Evolutionary conservation across 2,329 filamentous ascomycete genomes (phyloP).

Genomic region (Verticillium albo-atrum): DNA sequence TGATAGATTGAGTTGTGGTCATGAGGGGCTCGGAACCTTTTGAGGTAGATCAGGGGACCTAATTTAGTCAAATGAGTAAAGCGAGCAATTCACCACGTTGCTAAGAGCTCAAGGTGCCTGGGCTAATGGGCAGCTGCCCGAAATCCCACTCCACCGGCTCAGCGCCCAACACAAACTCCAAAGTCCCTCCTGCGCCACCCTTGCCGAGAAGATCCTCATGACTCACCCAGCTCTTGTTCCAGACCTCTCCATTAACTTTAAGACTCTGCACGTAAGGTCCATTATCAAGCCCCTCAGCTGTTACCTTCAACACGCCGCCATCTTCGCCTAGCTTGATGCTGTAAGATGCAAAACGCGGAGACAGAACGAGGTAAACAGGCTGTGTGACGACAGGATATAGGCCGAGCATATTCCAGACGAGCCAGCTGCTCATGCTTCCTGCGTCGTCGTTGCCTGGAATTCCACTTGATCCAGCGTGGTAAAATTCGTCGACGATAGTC

Average conservation of each 20-base stretch:
- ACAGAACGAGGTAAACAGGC: constrained; percentile 48
- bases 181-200: constrained; percentile 32
- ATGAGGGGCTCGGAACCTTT: too few species aligned
- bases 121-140: not conserved
- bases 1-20: too few species aligned
- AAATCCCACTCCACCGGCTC: not conserved
- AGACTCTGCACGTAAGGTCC: constrained; percentile 49
- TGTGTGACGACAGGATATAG: constrained; percentile 54
- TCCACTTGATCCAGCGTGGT: constrained; percentile 39
- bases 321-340: constrained; percentile 41
- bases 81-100: too few species aligned
- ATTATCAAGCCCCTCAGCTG: constrained; percentile 34
- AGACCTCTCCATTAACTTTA: constrained; percentile 45
- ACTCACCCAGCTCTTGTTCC: constrained; percentile 51
- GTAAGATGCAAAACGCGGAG: constrained; percentile 43
- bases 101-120: constrained; percentile 9
- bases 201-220: constrained; percentile 41
- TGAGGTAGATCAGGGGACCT: too few species aligned
- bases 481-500: constrained; percentile 42
- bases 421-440: constrained; percentile 55
- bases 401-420: constrained; percentile 51
- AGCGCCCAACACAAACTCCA: constrained; percentile 40
- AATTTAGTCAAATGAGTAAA: too few species aligned
- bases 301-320: constrained; percentile 35
- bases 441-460: constrained; percentile 56